phyloP scores from a whole-genome alignment of 1,284 basidiomycete genomes.

The Rhodotorula sp. region DNA sequence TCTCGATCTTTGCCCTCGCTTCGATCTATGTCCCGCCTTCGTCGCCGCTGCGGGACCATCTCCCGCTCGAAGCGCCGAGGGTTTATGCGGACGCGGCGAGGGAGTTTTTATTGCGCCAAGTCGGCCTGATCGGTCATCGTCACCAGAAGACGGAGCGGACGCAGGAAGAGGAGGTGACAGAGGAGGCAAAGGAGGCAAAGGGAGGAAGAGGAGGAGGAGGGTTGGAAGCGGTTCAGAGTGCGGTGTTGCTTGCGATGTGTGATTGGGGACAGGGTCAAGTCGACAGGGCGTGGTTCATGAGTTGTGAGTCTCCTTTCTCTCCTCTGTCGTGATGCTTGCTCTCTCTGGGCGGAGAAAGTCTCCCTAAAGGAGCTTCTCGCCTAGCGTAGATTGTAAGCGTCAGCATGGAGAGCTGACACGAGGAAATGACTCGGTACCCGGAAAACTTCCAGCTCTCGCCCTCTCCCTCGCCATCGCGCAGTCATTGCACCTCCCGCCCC shows the following conservation, averaged over 20 bases:
- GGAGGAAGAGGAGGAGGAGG: neutral
- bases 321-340: neutral
- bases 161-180: no score
- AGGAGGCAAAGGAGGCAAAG: no score
- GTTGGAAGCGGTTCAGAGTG: conserved; percentile 30
- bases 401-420: no score
- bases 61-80: conserved; percentile 58
- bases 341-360: no score
- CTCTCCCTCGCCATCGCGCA: conserved; percentile 24
- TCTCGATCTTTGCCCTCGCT: conserved; percentile 71
- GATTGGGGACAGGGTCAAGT: conserved; percentile 36
- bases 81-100: conserved; percentile 26
- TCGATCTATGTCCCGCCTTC: conserved; percentile 73
- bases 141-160: no score
- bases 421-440: no score
- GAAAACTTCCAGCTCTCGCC: conserved; percentile 10
- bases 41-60: conserved; percentile 48
- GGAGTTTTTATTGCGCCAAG: conserved; percentile 12
- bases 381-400: no score
- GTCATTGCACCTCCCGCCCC: conserved; percentile 8
- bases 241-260: conserved; percentile 8
- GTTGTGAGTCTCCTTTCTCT: conserved; percentile 12
- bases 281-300: conserved; percentile 29
- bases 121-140: neutral
- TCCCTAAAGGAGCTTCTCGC: no score